Base-by-base conservation (phyloP, 2,329 filamentous ascomycete species). In the Epichloe festucae region DNA sequence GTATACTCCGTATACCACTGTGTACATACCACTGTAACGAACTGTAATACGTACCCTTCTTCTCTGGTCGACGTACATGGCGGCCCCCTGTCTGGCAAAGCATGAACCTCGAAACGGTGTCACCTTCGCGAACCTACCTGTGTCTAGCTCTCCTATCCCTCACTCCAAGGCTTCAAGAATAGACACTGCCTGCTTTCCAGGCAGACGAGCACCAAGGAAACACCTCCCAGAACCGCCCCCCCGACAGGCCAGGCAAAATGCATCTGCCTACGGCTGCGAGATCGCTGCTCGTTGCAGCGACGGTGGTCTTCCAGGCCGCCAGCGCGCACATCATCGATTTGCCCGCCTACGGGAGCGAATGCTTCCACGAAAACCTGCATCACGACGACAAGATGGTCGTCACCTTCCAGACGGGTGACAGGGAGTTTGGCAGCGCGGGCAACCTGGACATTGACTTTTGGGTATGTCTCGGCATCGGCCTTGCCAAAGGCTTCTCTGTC, bases 391-490 rank as follows among this genome's bases (percentile, higher is more conserved):
- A 85, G 71, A 98, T 98, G 93, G 96, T 89, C 8, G 90, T 98
- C 54, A 95, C 90, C 34, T 98, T 94, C 77, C 93, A 97, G 74
- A 91, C 97, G 53, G 93, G 93, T 65, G 93, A 98, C 68, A 78
- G 91, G 59, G 93, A 98, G 68, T 96, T 95, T 70, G 91, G 91
- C 49, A 87, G 87, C 49, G 90, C 89, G 53, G 91, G 91, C 36
- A 97, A 96, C 65, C 75, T 98, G 54, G 90, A 97, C 60, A 85
- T 98, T 65, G 93, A 98, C 70, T 98, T 98, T 68, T 97, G 89
- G 89, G 93, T 97, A 82, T 59, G 82, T 44, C 21, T 15, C 17
- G 19, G 12, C 11, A 52, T 42, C 19, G 39, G 7, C n/a, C 21
- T 2, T 10, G 17, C 42, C 42, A 44, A 44, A 44, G 15, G 17